Percentiles rank a stretch among this genome's conserved stretches.
Conservation (phyloP, 164 flowering plant genomes). For the Dillenia turbinata region DNA sequence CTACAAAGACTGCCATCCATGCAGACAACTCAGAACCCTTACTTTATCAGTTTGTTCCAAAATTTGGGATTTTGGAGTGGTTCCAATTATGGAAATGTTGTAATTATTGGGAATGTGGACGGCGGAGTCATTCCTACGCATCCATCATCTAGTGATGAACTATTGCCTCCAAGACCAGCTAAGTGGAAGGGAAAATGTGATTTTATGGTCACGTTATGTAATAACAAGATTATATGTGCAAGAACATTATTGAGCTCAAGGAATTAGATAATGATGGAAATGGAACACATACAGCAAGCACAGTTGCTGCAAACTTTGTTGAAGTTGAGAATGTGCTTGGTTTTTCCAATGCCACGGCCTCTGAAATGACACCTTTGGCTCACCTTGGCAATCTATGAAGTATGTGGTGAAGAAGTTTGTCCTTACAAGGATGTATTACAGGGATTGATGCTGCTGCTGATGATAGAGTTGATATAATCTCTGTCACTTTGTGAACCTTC, state of each 20-base stretch:
- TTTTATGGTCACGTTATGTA: constrained; percentile 22
- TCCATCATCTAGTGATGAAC: constrained; percentile 40
- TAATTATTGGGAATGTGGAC: constrained; percentile 47
- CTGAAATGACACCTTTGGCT: constrained; percentile 47
- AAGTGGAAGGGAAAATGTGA: constrained; percentile 50
- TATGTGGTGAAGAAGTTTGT: constrained; percentile 29
- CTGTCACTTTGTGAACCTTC: constrained; percentile 18
- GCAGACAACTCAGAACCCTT: constrained; percentile 33
- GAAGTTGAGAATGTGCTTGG: constrained; percentile 30
- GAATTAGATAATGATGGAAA: constrained; percentile 39
- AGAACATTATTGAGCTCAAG: constrained; percentile 20
- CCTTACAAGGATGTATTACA: constrained; percentile 26
- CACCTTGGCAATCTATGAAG: constrained; percentile 50
- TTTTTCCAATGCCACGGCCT: constrained; percentile 41
- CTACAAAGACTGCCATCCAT: constrained; percentile 8
- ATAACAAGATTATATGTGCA: constrained; percentile 54
- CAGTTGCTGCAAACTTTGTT: constrained; percentile 44
- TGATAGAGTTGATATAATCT: constrained; percentile 54
- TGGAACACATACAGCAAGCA: constrained; percentile 57
- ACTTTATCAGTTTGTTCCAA: constrained; percentile 34
- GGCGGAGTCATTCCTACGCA: constrained; percentile 34
- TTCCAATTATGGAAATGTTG: constrained; percentile 39
- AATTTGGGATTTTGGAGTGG: constrained; percentile 32
- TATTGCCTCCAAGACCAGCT: constrained; percentile 45
- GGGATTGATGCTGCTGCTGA: constrained; percentile 44